Conservation (phyloP, 768 basidiomycete genomes). For the Pisolithus tinctorius region DNA sequence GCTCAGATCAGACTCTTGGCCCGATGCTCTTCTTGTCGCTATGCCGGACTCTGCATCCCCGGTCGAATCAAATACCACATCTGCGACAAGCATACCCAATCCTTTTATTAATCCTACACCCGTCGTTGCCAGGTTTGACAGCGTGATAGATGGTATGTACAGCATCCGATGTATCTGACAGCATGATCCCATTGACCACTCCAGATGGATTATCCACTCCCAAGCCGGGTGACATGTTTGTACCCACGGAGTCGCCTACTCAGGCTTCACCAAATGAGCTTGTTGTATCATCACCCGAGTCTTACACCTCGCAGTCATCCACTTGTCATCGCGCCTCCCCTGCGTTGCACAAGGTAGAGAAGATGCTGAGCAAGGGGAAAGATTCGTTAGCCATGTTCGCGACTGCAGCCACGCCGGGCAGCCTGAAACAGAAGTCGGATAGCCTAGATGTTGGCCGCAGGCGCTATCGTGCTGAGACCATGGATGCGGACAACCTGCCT, state of each 20-base stretch:
- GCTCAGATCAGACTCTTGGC: constrained; percentile 20
- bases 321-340: constrained; percentile 16
- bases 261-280: constrained; percentile 6
- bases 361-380: constrained; percentile 25
- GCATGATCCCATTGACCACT: background rate
- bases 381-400: constrained; percentile 25
- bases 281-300: constrained; percentile 3
- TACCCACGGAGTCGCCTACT: background rate
- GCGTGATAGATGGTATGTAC: constrained; percentile 10
- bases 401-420: constrained; percentile 7
- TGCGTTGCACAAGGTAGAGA: constrained; percentile 28
- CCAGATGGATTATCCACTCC: background rate
- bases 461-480: constrained; percentile 9
- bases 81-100: constrained; percentile 21
- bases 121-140: constrained; percentile 6
- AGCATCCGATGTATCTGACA: background rate
- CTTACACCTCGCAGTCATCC: background rate
- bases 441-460: constrained; percentile 10
- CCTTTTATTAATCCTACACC: constrained; percentile 35
- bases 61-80: constrained; percentile 7
- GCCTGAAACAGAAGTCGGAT: constrained; percentile 6
- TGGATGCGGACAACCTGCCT: constrained; percentile 7
- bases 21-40: constrained; percentile 10
- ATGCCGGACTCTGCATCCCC: background rate
- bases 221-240: background rate